phyloP scores from a whole-genome alignment of 768 basidiomycete genomes.

The Boletellus emodensis region DNA sequence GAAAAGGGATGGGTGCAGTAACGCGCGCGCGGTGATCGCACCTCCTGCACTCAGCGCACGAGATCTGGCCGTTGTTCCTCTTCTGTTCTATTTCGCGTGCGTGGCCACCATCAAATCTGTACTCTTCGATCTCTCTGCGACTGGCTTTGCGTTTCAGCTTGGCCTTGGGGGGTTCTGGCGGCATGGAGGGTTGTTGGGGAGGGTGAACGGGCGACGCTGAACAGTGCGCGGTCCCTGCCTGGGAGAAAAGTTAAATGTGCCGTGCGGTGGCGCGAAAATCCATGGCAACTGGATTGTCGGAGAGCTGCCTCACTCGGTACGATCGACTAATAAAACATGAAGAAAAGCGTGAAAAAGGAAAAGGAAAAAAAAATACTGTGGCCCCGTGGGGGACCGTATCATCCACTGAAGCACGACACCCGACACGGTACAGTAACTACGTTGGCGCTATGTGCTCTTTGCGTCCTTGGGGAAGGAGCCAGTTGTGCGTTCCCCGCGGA shows the following conservation, averaged over 20 bases:
- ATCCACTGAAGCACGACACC: too few species aligned
- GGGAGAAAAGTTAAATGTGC: constrained; percentile 23
- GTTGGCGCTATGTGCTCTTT: too few species aligned
- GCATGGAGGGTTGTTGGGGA: constrained; percentile 37
- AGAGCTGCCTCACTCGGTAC: constrained; percentile 3
- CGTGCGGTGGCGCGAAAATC: constrained; percentile 29
- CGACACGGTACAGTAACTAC: too few species aligned
- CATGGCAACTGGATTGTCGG: constrained; percentile 14
- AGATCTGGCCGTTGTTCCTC: constrained; percentile 70
- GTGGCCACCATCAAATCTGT: constrained; percentile 48
- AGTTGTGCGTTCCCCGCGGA: too few species aligned
- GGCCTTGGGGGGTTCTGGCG: constrained; percentile 49
- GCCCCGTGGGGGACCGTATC: too few species aligned
- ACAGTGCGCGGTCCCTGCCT: constrained; percentile 16
- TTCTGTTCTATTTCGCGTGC: constrained; percentile 70
- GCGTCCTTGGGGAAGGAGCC: too few species aligned
- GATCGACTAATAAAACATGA: constrained; percentile 1
- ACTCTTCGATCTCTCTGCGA: constrained; percentile 49
- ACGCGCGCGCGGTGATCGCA: constrained; percentile 50
- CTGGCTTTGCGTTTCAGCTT: constrained; percentile 48
- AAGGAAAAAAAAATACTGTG: too few species aligned
- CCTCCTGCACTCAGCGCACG: constrained; percentile 78
- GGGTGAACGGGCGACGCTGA: constrained; percentile 4
- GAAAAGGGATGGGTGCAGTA: constrained; percentile 16
- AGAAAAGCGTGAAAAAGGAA: not conserved